Evolutionary conservation across 805 yeast species (phyloP).

Genomic region (Schizosaccharomyces osmophilus): DNA sequence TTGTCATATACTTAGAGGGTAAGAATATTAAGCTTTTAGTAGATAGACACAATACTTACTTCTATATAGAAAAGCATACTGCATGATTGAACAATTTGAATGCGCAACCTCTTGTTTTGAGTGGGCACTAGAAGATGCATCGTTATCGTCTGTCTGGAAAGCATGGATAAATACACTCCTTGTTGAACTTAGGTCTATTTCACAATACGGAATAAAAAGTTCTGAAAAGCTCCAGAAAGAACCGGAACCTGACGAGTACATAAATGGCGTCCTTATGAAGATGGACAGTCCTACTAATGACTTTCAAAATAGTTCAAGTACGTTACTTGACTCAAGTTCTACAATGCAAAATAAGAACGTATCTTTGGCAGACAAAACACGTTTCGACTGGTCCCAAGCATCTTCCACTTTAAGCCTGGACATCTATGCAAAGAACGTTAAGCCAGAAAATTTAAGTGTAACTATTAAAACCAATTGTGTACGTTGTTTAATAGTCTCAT

Average conservation of each 20-base stretch:
- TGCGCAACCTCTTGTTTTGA: not conserved
- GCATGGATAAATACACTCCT: no score
- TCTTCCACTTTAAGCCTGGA: conserved; percentile 32
- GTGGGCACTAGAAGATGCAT: not conserved
- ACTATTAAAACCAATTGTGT: not conserved
- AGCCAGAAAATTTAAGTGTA: conserved; percentile 4
- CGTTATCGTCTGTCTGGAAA: no score
- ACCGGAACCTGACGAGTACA: no score
- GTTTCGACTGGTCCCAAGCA: conserved; percentile 57
- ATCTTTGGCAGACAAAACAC: conserved; percentile 9
- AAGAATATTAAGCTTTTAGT: not conserved
- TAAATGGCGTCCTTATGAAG: no score
- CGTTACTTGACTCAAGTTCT: no score
- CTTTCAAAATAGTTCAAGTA: not conserved
- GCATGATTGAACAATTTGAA: not conserved
- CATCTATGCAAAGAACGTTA: conserved; percentile 35
- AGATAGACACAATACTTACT: no score
- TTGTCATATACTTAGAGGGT: not conserved
- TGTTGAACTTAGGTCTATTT: no score
- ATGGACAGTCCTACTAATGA: no score
- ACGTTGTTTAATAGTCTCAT: not conserved
- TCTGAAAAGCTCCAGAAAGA: no score
- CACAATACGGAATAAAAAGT: no score
- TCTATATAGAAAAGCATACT: not conserved
- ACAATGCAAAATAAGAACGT: not conserved